Evolutionary conservation across 1,284 basidiomycete species (phyloP).

Genomic region (Neonothopanus nambi): DNA sequence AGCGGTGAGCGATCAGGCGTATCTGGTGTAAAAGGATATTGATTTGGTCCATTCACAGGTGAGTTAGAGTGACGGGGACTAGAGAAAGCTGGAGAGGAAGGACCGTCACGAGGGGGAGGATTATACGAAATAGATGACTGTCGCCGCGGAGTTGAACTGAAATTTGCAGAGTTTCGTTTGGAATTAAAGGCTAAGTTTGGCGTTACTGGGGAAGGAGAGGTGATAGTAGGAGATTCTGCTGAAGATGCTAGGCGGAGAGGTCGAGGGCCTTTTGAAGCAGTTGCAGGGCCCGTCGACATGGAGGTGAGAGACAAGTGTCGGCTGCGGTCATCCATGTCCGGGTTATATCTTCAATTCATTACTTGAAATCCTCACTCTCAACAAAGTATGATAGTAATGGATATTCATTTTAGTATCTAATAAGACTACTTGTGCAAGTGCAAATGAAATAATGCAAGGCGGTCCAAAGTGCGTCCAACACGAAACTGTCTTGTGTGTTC

Average conservation of each 20-base stretch:
- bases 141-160: slow-evolving; percentile 32
- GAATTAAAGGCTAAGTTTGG: slow-evolving; percentile 7
- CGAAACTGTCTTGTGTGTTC: no score
- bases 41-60: not conserved
- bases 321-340: no score
- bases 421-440: no score
- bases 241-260: slow-evolving; percentile 13
- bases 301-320: no score
- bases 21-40: no score
- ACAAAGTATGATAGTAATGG: no score
- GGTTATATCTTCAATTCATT: no score
- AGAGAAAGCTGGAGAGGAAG: slow-evolving; percentile 17
- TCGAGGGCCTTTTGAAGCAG: slow-evolving; percentile 3
- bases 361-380: no score
- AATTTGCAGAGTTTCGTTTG: slow-evolving; percentile 1
- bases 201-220: slow-evolving; percentile 8
- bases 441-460: no score
- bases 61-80: slow-evolving; percentile 16
- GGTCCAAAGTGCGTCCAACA: no score
- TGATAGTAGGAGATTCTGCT: slow-evolving; percentile 9
- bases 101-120: slow-evolving; percentile 26
- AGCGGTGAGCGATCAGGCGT: not conserved
- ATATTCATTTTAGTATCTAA: no score
- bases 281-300: no score
- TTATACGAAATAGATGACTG: slow-evolving; percentile 70